Base-by-base conservation (phyloP, 2,329 filamentous ascomycete genomes). In the Diaporthe ilicicola region DNA sequence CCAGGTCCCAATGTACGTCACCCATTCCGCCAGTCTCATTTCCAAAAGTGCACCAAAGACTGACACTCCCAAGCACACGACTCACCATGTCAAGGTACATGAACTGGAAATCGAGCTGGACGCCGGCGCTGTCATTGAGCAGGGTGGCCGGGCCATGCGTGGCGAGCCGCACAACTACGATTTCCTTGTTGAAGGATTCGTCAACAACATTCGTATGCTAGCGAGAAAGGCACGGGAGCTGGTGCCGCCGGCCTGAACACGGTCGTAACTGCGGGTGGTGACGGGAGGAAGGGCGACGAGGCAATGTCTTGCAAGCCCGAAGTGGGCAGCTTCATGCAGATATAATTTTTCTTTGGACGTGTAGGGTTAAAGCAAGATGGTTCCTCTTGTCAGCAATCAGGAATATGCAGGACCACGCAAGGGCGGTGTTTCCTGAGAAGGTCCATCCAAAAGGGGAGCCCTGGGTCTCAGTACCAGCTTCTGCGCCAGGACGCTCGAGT, bases 61-160 rank as follows among this genome's bases (percentile, higher is more conserved):
- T 64, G 44, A 64, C 59, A 29, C 22, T 13, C 29, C 34, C 44
- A 50, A 64, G 59, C 59, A 64, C 44, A 64, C 42, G 9, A 48
- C 59, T 50, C 37, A 75, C 80, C 27, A 79, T 77, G 0, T 85
- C 69, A 94, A 93, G 75, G 91, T 93, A 74, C 93, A 95, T 77
- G 94, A 97, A 81, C 86, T 96, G 8, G 94, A 97, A 78, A 87
- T 97, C 59, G 94, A 96, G 78, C 80, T 96, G 17, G 85, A 89
- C n/a, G 85, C 91, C 0, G 81, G 80, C 6, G 83, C 86, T n/a
- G 79, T 95, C 17, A 81, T 92, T 56, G 87, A 92, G 13, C 92
- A 95, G 74, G 92, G 91, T 8, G 82, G 84, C 44, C 84, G 86
- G 69, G 87, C 89, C 29, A 82, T 86, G 75, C 80, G 79, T 6